Evolutionary conservation across 148 eudicot species (phyloP).

Genomic region (Camellia granthamiana): DNA sequence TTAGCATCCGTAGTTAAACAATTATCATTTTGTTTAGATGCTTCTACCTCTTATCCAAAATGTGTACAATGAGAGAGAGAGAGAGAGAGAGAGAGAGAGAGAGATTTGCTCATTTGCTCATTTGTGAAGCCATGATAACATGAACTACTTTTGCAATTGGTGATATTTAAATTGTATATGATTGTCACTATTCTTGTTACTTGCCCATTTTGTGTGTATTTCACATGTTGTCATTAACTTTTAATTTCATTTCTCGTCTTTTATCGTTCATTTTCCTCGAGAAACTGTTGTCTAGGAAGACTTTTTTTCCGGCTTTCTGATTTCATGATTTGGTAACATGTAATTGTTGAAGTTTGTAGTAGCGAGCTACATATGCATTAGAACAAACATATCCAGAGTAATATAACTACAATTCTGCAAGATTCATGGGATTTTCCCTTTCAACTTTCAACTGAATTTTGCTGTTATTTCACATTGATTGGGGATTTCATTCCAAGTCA

Average conservation of each 20-base stretch:
- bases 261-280: neutral
- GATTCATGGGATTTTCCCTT: too few relatives aligned
- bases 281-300: neutral
- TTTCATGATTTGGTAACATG: too few relatives aligned
- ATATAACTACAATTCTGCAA: too few relatives aligned
- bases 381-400: too few relatives aligned
- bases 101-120: neutral
- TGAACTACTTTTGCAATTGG: neutral
- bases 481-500: too few relatives aligned
- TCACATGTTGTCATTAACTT: neutral
- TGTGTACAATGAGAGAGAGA: neutral
- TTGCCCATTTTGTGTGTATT: neutral
- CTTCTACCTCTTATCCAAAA: neutral
- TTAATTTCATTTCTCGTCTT: neutral
- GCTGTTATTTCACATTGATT: too few relatives aligned
- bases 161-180: neutral
- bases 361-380: too few relatives aligned
- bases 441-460: too few relatives aligned
- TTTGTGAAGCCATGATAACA: neutral
- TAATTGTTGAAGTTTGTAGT: too few relatives aligned
- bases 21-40: constrained; percentile 9
- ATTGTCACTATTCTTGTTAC: neutral
- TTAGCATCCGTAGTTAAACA: neutral
- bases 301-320: neutral
- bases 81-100: constrained; percentile 7